Evolutionary conservation across 176 grass and related monocot species (phyloP).

Genomic region (Microstegium vimineum): DNA sequence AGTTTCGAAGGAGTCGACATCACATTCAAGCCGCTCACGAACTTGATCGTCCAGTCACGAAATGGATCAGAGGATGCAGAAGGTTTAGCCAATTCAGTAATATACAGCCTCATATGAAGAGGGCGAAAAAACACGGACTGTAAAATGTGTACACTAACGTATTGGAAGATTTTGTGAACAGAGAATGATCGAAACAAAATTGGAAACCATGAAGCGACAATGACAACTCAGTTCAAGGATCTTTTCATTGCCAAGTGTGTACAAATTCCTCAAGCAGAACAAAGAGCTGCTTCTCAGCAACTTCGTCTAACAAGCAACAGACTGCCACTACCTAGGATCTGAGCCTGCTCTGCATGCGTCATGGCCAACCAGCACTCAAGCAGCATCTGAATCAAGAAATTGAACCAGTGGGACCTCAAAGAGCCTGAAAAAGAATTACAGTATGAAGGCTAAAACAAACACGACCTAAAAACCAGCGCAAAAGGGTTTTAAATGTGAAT

Average conservation of each 20-base stretch:
- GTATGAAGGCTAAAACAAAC: background rate
- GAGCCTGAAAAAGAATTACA: background rate
- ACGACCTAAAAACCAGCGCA: background rate
- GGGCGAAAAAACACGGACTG: background rate
- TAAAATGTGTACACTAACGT: background rate
- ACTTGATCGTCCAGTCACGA: too few relatives aligned
- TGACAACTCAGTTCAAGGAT: background rate
- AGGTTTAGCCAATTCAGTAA: background rate
- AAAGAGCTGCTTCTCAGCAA: background rate
- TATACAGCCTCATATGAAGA: background rate
- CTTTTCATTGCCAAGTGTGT: background rate
- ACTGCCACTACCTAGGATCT: background rate
- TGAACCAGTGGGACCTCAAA: background rate
- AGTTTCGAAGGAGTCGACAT: too few relatives aligned
- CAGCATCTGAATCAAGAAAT: background rate
- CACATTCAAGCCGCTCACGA: too few relatives aligned
- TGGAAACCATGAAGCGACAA: background rate
- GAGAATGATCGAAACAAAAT: background rate
- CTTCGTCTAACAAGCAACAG: background rate
- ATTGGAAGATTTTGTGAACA: background rate
- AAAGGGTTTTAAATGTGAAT: background rate
- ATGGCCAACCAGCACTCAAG: background rate
- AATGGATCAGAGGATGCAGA: too few relatives aligned
- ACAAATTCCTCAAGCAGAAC: conserved; percentile 11
- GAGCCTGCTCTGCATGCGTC: background rate